These are phyloP conservation scores for Daldinia vernicosa DNA, from an alignment of 495 filamentous ascomycete species.

Conservation along the genomic window DNA sequence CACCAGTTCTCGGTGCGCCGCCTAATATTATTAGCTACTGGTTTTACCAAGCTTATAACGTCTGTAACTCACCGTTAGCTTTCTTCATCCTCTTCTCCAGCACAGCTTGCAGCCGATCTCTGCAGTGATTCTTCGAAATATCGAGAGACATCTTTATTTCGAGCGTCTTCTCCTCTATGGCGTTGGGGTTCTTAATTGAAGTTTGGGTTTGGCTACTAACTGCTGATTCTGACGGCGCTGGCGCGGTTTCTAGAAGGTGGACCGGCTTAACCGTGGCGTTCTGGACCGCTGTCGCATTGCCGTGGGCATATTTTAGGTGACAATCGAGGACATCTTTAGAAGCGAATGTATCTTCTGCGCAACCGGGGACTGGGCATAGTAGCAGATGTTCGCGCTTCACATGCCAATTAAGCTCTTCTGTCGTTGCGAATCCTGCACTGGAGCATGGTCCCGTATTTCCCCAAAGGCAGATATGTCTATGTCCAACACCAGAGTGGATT, in stretches of 20 bases:
- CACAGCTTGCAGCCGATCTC: slow-evolving; percentile 38
- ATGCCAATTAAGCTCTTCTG: slow-evolving; percentile 45
- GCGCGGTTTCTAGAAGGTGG: slow-evolving; percentile 12
- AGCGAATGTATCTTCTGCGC: slow-evolving; percentile 37
- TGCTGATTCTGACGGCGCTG: neutral
- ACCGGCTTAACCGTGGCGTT: neutral
- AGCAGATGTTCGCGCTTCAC: slow-evolving; percentile 47
- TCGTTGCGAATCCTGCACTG: slow-evolving; percentile 37
- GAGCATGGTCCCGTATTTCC: slow-evolving; percentile 32
- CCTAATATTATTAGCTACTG: slow-evolving; percentile 15
- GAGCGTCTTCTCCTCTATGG: slow-evolving; percentile 21
- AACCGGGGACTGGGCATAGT: slow-evolving; percentile 39
- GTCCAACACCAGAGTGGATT: slow-evolving; percentile 1
- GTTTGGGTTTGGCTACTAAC: neutral
- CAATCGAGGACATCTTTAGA: slow-evolving; percentile 33
- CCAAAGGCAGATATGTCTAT: slow-evolving; percentile 42
- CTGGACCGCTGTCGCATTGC: slow-evolving; percentile 1
- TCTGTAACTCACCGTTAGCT: slow-evolving; percentile 23
- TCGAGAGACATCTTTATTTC: slow-evolving; percentile 43
- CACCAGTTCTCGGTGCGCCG: slow-evolving; percentile 29
- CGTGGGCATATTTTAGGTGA: slow-evolving; percentile 40
- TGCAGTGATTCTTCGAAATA: slow-evolving; percentile 43
- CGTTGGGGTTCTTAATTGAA: neutral
- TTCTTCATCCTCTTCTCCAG: slow-evolving; percentile 39
- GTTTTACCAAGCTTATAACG: neutral